These are phyloP conservation scores for Dimocarpus longan DNA, from an alignment of 345 rosid genomes.

Conservation along the genomic window DNA sequence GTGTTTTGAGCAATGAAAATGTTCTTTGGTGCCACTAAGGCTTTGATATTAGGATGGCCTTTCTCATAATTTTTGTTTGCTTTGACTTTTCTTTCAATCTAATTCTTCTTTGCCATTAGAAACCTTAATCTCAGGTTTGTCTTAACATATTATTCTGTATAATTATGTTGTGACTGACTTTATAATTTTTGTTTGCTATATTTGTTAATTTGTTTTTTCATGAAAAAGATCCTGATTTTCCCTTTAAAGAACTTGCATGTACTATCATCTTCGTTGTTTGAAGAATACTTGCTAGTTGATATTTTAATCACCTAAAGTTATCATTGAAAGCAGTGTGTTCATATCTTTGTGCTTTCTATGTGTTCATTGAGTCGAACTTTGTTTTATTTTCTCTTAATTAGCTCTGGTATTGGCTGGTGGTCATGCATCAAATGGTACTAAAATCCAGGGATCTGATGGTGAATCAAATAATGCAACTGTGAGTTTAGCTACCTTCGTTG, in stretches of 20 bases:
- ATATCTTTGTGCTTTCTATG: conserved; percentile 17
- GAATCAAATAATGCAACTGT: conserved; percentile 86
- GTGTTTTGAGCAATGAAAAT: not conserved
- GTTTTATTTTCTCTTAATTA: conserved; percentile 31
- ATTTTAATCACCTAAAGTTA: conserved; percentile 2
- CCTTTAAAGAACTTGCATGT: not conserved
- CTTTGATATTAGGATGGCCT: not conserved
- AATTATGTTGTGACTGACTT: not conserved
- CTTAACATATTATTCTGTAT: not conserved
- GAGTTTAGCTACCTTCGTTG: conserved; percentile 38
- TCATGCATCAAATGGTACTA: conserved; percentile 64
- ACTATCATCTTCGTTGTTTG: conserved; percentile 3
- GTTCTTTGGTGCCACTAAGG: not conserved
- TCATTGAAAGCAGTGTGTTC: not conserved
- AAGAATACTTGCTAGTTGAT: not conserved
- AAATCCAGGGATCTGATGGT: conserved; percentile 60
- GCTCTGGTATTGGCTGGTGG: conserved; percentile 88
- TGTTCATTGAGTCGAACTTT: conserved; percentile 17
- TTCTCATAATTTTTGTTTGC: not conserved
- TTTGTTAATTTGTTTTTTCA: not conserved
- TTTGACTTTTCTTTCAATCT: not conserved
- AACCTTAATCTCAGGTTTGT: not conserved
- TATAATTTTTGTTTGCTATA: not conserved
- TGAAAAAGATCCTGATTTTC: not conserved
- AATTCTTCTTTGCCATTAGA: not conserved